phyloP scores from a whole-genome alignment of 116 monocot genomes.

The Posidonia oceanica region DNA sequence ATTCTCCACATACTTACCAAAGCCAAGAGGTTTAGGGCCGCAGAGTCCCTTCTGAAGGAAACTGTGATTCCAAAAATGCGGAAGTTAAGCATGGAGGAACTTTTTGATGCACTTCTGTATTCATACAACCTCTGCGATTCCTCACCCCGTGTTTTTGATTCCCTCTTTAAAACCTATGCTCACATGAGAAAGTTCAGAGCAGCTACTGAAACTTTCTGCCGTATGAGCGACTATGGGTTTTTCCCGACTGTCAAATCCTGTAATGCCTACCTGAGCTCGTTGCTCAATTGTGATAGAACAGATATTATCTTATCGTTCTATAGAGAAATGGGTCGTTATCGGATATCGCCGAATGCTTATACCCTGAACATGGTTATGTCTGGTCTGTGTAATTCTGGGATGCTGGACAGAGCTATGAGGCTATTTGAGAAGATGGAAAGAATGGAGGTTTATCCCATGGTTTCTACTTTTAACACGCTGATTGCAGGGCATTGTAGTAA shows the following conservation, averaged over 20 bases:
- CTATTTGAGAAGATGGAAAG: conserved; percentile 60
- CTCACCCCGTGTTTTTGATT: conserved; percentile 55
- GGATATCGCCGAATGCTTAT: conserved; percentile 73
- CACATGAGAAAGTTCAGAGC: conserved; percentile 51
- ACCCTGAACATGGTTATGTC: conserved; percentile 77
- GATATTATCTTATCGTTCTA: conserved; percentile 53
- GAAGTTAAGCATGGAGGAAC: conserved; percentile 8
- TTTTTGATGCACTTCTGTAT: conserved; percentile 52
- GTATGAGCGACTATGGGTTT: conserved; percentile 69
- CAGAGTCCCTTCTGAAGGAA: conserved; percentile 38
- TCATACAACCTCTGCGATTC: conserved; percentile 58
- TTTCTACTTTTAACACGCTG: conserved; percentile 56
- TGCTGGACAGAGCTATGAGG: conserved; percentile 48
- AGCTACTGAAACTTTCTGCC: conserved; percentile 44
- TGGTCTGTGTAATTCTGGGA: conserved; percentile 41
- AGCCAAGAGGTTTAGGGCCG: conserved; percentile 27
- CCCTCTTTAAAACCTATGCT: conserved; percentile 58
- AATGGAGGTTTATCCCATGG: conserved; percentile 38
- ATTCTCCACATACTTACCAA: conserved; percentile 58
- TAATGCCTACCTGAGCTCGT: conserved; percentile 66
- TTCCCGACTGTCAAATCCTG: conserved; percentile 69
- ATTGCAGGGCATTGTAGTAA: conserved; percentile 60
- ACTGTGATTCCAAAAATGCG: conserved; percentile 18
- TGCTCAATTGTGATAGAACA: conserved; percentile 23
- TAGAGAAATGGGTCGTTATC: conserved; percentile 46